A percentile compares a stretch with the other conserved stretches of the same genome.
Conservation (phyloP, 2,329 filamentous ascomycete genomes). For the Akanthomyces muscarius region DNA sequence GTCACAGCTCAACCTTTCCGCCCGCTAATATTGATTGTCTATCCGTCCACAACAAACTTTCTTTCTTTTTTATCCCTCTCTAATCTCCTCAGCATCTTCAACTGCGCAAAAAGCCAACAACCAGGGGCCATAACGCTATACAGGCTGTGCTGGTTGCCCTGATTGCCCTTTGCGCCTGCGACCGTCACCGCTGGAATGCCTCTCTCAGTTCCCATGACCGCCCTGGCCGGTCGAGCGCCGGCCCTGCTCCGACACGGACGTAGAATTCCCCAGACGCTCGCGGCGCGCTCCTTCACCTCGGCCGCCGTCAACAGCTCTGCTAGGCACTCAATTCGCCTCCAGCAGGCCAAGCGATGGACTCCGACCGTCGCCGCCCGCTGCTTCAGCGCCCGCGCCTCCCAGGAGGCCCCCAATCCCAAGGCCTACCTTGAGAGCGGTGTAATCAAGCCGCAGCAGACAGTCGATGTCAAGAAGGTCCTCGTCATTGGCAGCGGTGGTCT, state of each 20-base stretch:
- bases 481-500: conserved; percentile 95
- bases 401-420: conserved; percentile 75
- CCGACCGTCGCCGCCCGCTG: conserved; percentile 42
- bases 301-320: conserved; percentile 29
- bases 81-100: background rate
- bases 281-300: conserved; percentile 42
- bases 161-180: conserved; percentile 6
- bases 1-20: conserved; percentile 5
- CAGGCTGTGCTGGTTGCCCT: background rate
- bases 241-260: conserved; percentile 53
- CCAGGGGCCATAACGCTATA: conserved; percentile 2
- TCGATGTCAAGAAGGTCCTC: conserved; percentile 94
- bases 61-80: background rate
- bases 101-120: conserved; percentile 1
- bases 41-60: conserved; percentile 6
- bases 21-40: background rate
- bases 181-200: conserved; percentile 31
- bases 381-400: conserved; percentile 43
- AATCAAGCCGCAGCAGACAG: conserved; percentile 71
- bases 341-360: conserved; percentile 43
- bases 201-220: conserved; percentile 34
- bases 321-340: conserved; percentile 31
- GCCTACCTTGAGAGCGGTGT: conserved; percentile 87
- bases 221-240: conserved; percentile 54
- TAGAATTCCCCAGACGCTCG: conserved; percentile 43